A percentile compares a stretch with the other conserved stretches of the same genome.
Evolutionary conservation across 768 basidiomycete species (phyloP).

Genomic region (Boletus subcaerulescens): DNA sequence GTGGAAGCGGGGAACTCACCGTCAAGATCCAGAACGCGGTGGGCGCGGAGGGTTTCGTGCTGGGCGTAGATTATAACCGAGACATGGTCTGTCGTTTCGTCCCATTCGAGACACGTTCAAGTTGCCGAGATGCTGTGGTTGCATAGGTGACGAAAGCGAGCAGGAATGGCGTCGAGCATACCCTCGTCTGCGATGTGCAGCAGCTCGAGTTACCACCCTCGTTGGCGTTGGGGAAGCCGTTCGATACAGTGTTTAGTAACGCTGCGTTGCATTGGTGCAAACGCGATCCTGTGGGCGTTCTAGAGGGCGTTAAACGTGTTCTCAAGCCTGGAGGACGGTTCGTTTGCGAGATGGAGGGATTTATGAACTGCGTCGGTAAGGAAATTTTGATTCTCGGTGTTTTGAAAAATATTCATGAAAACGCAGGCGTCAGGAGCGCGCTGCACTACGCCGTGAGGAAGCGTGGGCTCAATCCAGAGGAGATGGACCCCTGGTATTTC

Average conservation of each 20-base stretch:
- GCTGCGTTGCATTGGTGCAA: conserved; percentile 88
- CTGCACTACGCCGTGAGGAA: conserved; percentile 51
- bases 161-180: conserved; percentile 42
- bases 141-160: conserved; percentile 53
- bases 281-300: conserved; percentile 60
- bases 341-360: conserved; percentile 76
- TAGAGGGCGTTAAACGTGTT: conserved; percentile 54
- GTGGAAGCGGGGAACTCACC: conserved; percentile 81
- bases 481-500: conserved; percentile 82
- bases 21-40: conserved; percentile 54
- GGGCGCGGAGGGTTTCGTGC: conserved; percentile 47
- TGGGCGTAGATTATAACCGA: conserved; percentile 68
- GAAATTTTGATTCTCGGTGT: neutral
- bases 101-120: neutral
- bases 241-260: conserved; percentile 78
- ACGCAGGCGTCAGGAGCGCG: conserved; percentile 56
- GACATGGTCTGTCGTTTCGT: conserved; percentile 58
- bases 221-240: conserved; percentile 36
- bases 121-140: neutral
- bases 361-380: conserved; percentile 66
- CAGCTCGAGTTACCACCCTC: conserved; percentile 35
- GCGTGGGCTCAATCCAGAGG: conserved; percentile 55
- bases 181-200: conserved; percentile 57
- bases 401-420: neutral
- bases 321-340: conserved; percentile 72